Conservation (phyloP, 345 rosid species). For the Erucastrum elatum region DNA sequence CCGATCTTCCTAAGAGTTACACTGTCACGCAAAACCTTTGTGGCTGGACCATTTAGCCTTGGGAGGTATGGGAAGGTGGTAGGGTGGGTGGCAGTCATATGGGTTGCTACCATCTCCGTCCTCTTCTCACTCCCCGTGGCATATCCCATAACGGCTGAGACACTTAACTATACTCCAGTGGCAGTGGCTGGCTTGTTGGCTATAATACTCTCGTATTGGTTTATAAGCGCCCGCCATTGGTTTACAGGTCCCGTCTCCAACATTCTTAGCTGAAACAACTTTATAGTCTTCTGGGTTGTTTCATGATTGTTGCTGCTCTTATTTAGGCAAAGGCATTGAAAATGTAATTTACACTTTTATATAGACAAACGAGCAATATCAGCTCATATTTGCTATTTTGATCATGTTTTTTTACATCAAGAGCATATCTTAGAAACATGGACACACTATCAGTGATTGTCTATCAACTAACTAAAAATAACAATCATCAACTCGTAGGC, state of each 20-base stretch:
- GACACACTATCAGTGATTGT: too few species aligned
- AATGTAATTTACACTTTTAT: not conserved
- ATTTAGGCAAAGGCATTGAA: constrained; percentile 22
- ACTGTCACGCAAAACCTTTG: constrained; percentile 70
- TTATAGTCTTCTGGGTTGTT: not conserved
- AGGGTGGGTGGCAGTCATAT: constrained; percentile 84
- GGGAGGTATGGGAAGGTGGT: constrained; percentile 64
- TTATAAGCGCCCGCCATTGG: constrained; percentile 74
- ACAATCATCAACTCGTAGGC: too few species aligned
- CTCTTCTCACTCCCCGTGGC: constrained; percentile 94
- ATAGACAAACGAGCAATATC: too few species aligned
- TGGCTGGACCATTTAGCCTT: constrained; percentile 78
- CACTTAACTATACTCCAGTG: constrained; percentile 91
- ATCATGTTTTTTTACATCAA: too few species aligned
- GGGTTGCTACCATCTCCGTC: constrained; percentile 88
- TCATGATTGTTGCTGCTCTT: not conserved
- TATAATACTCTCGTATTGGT: constrained; percentile 60
- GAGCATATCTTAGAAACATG: too few species aligned
- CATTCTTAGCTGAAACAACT: constrained; percentile 43
- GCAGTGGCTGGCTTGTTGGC: constrained; percentile 76
- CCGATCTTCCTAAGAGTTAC: constrained; percentile 87
- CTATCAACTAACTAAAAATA: too few species aligned
- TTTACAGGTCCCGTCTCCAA: constrained; percentile 82
- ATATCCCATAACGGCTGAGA: constrained; percentile 72
- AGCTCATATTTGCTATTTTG: too few species aligned